Evolutionary conservation across 2,329 filamentous ascomycete species (phyloP).

Genomic region (Pseudocercospora eumusae): DNA sequence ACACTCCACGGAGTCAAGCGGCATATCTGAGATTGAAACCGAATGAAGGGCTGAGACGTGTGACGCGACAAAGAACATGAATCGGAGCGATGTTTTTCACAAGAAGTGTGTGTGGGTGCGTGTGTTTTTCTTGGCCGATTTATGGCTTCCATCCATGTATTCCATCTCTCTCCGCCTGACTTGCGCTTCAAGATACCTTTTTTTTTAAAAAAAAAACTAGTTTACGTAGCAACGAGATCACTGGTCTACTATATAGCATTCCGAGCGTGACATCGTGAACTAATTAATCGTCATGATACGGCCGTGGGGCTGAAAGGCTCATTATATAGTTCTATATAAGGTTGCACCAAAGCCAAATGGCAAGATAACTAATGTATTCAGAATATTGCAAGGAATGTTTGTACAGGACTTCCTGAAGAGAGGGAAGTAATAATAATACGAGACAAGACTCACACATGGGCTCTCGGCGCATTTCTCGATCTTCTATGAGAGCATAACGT

Average conservation of each 20-base stretch:
- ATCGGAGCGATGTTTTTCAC: neutral
- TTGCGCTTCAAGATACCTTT: neutral
- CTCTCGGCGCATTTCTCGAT: slow-evolving; percentile 37
- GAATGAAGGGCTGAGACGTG: neutral
- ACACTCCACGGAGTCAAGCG: slow-evolving; percentile 3
- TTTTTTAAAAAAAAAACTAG: too few relatives aligned
- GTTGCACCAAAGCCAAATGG: neutral
- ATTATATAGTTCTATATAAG: too few relatives aligned
- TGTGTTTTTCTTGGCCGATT: neutral
- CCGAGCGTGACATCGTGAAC: neutral
- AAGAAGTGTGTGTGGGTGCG: neutral
- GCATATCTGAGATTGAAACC: neutral
- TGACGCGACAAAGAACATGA: neutral
- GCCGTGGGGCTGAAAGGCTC: neutral
- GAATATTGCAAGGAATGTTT: neutral
- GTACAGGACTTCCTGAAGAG: neutral
- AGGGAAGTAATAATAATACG: neutral
- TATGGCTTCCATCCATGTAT: neutral
- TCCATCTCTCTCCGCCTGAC: too few relatives aligned
- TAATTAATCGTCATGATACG: neutral
- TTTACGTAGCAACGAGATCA: neutral
- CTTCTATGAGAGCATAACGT: slow-evolving; percentile 39
- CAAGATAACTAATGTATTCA: too few relatives aligned
- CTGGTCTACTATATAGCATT: neutral
- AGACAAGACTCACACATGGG: slow-evolving; percentile 28